Conservation (phyloP, 2,329 filamentous ascomycete genomes). For the Xylaria sp. region DNA sequence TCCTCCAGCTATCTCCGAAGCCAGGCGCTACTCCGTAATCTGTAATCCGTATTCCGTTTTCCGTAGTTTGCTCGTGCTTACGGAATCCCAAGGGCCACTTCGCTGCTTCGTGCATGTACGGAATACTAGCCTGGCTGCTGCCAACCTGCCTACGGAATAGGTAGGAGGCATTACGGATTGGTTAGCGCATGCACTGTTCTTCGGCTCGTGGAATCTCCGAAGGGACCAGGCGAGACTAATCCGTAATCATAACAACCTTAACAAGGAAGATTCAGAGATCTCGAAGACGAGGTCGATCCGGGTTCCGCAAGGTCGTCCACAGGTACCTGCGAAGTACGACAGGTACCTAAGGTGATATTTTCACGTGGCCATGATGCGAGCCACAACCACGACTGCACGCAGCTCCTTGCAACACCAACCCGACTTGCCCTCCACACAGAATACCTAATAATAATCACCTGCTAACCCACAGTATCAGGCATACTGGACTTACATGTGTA, state of each 20-base stretch:
- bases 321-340: not conserved
- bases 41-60: too few relatives aligned
- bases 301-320: not conserved
- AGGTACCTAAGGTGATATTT: not conserved
- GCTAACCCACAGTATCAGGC: too few relatives aligned
- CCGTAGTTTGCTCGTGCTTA: too few relatives aligned
- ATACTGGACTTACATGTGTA: not conserved
- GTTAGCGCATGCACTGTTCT: not conserved
- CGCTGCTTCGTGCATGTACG: too few relatives aligned
- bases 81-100: too few relatives aligned
- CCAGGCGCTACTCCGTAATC: too few relatives aligned
- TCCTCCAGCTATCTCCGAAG: too few relatives aligned
- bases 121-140: not conserved
- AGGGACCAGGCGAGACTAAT: not conserved
- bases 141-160: not conserved
- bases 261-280: not conserved
- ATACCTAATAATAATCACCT: too few relatives aligned
- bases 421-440: not conserved
- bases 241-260: not conserved
- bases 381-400: not conserved
- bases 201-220: not conserved
- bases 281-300: not conserved
- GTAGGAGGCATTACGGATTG: too few relatives aligned
- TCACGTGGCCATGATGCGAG: not conserved
- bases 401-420: too few relatives aligned